A percentile compares a stretch with the other conserved stretches of the same genome.
phyloP scores from a whole-genome alignment of 371 early-diverging fungal genomes.

The Encephalitozoon romaleae region DNA sequence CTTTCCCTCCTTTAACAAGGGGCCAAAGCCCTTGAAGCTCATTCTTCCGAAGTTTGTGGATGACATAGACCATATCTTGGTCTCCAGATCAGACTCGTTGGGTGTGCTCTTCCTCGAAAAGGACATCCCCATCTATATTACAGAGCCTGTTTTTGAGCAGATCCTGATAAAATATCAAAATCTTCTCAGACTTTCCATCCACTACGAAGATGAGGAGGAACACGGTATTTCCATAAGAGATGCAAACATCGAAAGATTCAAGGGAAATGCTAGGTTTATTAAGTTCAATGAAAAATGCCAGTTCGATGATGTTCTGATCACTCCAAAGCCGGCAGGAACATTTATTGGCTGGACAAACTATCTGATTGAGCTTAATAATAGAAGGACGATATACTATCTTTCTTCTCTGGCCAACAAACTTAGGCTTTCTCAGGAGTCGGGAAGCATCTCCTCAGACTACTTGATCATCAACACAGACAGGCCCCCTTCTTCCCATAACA shows the following conservation, averaged over 20 bases:
- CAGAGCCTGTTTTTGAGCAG: conserved; percentile 53
- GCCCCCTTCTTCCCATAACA: background rate
- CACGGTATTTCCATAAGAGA: conserved; percentile 8
- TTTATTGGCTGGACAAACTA: conserved; percentile 46
- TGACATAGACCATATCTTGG: conserved; percentile 35
- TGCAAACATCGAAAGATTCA: conserved; percentile 33
- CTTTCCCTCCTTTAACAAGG: background rate
- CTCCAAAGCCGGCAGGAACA: conserved; percentile 26
- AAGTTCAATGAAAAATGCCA: conserved; percentile 27
- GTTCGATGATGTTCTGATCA: conserved; percentile 36
- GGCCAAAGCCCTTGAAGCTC: conserved; percentile 17
- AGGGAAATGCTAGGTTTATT: conserved; percentile 21
- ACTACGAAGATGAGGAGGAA: conserved; percentile 13
- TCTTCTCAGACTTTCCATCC: background rate
- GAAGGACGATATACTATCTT: background rate
- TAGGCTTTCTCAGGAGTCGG: background rate
- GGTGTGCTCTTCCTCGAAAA: conserved; percentile 49
- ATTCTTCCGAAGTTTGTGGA: conserved; percentile 7
- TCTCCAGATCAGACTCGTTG: conserved; percentile 44
- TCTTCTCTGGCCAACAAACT: background rate
- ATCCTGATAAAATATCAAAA: conserved; percentile 37
- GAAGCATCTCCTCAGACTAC: conserved; percentile 4
- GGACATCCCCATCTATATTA: conserved; percentile 46
- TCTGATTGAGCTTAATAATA: background rate
- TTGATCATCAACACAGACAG: background rate